Conservation (phyloP, 1,284 basidiomycete species). For the Pyrrhoderma noxium region DNA sequence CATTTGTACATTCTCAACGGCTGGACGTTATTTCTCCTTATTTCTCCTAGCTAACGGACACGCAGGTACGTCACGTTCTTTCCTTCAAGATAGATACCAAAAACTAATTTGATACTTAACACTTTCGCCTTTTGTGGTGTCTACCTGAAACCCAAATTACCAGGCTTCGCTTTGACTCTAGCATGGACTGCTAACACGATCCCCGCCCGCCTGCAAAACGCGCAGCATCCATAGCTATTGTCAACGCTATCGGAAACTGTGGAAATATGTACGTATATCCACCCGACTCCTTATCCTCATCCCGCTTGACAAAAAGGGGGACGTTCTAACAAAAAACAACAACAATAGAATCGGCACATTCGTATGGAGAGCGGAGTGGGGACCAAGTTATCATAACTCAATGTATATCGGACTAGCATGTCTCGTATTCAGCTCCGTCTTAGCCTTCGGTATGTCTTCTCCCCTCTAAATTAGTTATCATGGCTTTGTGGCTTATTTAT, state of each 20-base stretch:
- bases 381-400: slow-evolving; percentile 32
- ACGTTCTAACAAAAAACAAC: neutral
- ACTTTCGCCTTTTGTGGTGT: neutral
- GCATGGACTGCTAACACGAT: slow-evolving; percentile 60
- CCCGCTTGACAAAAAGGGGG: neutral
- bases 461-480: slow-evolving; percentile 8
- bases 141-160: neutral
- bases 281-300: too few relatives aligned
- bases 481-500: neutral
- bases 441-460: slow-evolving; percentile 27
- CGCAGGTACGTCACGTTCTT: neutral
- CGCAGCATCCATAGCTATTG: slow-evolving; percentile 38
- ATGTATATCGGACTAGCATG: slow-evolving; percentile 33
- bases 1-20: slow-evolving; percentile 44
- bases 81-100: too few relatives aligned
- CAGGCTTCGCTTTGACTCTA: slow-evolving; percentile 43
- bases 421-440: slow-evolving; percentile 24
- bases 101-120: neutral
- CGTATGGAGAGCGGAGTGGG: slow-evolving; percentile 33
- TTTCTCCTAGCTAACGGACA: slow-evolving; percentile 48
- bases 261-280: slow-evolving; percentile 24
- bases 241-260: slow-evolving; percentile 36
- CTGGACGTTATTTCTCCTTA: slow-evolving; percentile 54
- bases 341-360: slow-evolving; percentile 30
- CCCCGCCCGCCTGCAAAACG: slow-evolving; percentile 58